Conservation (phyloP, 768 basidiomycete species). For the Podaxis mareebaensis region DNA sequence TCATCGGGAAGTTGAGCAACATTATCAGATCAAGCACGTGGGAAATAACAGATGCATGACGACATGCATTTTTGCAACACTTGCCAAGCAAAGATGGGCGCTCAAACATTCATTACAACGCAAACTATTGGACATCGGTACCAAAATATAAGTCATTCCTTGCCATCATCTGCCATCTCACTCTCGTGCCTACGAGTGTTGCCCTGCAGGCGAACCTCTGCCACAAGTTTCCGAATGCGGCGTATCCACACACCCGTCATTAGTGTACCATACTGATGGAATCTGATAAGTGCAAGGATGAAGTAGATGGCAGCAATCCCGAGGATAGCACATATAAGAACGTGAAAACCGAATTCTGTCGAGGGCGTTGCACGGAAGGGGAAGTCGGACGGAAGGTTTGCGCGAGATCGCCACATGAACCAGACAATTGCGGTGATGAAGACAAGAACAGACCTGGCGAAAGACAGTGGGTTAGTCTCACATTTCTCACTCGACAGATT, state of each 20-base stretch:
- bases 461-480: background rate
- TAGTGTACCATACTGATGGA: background rate
- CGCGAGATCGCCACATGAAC: constrained; percentile 2
- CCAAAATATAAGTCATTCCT: too few relatives aligned
- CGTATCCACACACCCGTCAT: constrained; percentile 20
- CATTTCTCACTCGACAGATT: background rate
- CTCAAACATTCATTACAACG: too few relatives aligned
- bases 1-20: too few relatives aligned
- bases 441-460: background rate
- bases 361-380: background rate
- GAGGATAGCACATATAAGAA: background rate
- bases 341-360: background rate
- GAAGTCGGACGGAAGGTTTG: background rate
- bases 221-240: background rate
- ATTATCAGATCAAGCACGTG: too few relatives aligned
- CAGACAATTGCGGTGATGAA: background rate
- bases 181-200: too few relatives aligned
- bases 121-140: too few relatives aligned
- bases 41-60: too few relatives aligned
- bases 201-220: too few relatives aligned
- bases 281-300: background rate
- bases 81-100: too few relatives aligned
- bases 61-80: too few relatives aligned
- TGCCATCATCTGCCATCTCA: too few relatives aligned
- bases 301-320: background rate